Conservation (phyloP, 371 early-diverging fungal genomes). For the Batrachochytrium dendrobatidis region DNA sequence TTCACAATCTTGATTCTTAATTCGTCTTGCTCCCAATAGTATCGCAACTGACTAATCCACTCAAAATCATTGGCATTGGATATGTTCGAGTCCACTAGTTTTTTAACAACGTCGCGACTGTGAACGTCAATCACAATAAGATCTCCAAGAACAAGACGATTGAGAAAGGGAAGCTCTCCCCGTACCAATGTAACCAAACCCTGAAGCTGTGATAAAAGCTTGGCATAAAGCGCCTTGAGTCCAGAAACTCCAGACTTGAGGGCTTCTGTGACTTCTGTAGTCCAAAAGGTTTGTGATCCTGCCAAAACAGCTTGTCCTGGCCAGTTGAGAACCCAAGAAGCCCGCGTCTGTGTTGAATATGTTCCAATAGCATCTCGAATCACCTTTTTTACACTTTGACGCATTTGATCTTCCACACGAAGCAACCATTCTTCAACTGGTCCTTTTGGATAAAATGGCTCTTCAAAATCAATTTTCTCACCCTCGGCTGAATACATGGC, state of each 20-base stretch:
- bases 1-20: slow-evolving; percentile 48
- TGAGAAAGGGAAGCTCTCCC: slow-evolving; percentile 44
- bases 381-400: slow-evolving; percentile 41
- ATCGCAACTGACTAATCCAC: slow-evolving; percentile 55
- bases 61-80: slow-evolving; percentile 47
- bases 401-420: slow-evolving; percentile 48
- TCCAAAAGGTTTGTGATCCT: slow-evolving; percentile 46
- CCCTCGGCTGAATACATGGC: slow-evolving; percentile 52
- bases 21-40: slow-evolving; percentile 55
- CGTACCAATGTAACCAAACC: slow-evolving; percentile 47
- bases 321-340: slow-evolving; percentile 46
- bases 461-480: slow-evolving; percentile 37
- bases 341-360: slow-evolving; percentile 35
- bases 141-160: slow-evolving; percentile 42
- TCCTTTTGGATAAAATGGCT: slow-evolving; percentile 47
- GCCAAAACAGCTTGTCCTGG: slow-evolving; percentile 50
- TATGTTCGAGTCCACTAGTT: slow-evolving; percentile 39
- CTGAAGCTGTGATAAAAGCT: slow-evolving; percentile 40
- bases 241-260: slow-evolving; percentile 34
- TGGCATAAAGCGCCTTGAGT: slow-evolving; percentile 27
- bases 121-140: slow-evolving; percentile 55
- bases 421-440: slow-evolving; percentile 52
- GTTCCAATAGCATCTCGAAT: slow-evolving; percentile 37
- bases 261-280: slow-evolving; percentile 47
- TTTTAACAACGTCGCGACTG: slow-evolving; percentile 47